Conservation (phyloP, 2,329 filamentous ascomycete genomes). For the Talaromyces sp. region DNA sequence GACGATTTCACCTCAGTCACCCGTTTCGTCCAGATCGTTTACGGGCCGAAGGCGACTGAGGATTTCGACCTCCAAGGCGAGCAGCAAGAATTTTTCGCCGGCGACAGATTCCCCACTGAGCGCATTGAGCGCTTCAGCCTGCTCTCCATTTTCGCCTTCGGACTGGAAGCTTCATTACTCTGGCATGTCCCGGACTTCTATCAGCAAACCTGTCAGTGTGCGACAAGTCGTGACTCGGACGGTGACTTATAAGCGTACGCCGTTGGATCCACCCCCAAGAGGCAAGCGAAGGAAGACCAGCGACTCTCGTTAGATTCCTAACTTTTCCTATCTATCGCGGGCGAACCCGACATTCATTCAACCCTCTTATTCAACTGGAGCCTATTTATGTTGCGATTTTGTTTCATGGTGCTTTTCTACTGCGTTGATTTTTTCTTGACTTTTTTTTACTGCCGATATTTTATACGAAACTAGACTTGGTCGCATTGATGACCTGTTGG, state of each 20-base stretch:
- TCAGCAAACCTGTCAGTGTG: constrained; percentile 61
- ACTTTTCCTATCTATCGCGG: neutral
- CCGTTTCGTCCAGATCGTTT: constrained; percentile 53
- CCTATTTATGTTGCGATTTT: neutral
- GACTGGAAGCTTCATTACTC: constrained; percentile 68
- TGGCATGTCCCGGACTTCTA: constrained; percentile 56
- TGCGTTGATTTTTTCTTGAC: neutral
- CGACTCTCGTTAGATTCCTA: constrained; percentile 6
- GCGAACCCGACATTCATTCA: neutral
- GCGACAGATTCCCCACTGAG: constrained; percentile 64
- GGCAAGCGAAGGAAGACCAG: constrained; percentile 78
- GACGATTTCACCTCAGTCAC: constrained; percentile 52
- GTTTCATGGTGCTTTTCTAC: neutral
- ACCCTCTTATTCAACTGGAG: neutral
- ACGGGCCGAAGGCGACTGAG: constrained; percentile 57
- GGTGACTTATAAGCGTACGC: constrained; percentile 73
- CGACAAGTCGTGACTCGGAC: constrained; percentile 91
- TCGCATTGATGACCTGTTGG: neutral
- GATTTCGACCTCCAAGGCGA: constrained; percentile 56
- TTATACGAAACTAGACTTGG: neutral
- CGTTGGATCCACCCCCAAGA: constrained; percentile 80
- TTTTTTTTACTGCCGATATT: neutral
- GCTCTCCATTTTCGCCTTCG: constrained; percentile 75
- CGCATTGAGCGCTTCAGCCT: constrained; percentile 39
- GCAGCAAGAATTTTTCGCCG: constrained; percentile 57